Conservation (phyloP, 73 alveolate genomes). For the Paramecium biaurelia region DNA sequence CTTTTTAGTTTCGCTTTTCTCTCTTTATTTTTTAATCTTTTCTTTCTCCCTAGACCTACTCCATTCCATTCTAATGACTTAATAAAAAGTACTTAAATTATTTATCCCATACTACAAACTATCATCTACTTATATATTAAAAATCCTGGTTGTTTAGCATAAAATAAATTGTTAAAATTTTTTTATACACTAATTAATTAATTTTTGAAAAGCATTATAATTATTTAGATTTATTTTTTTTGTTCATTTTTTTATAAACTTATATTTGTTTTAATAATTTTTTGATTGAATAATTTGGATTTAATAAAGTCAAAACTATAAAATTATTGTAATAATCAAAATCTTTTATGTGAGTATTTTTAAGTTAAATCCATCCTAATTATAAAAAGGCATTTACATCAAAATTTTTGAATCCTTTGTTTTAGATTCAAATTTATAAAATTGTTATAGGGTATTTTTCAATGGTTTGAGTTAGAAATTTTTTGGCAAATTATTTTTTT, state of each 20-base stretch:
- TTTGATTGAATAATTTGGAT: no score
- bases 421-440: background rate
- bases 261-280: no score
- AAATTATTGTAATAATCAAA: no score
- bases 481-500: no score
- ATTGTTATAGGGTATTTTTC: background rate
- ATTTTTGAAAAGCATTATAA: background rate
- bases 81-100: background rate
- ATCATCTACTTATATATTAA: background rate
- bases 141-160: background rate
- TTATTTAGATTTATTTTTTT: background rate
- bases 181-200: background rate
- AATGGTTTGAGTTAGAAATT: no score
- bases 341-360: no score
- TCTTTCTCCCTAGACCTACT: conserved; percentile 39
- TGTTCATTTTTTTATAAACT: background rate
- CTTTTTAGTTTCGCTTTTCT: background rate
- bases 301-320: no score
- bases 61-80: background rate
- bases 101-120: background rate
- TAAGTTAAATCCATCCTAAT: no score
- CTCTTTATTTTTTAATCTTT: background rate
- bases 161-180: background rate
- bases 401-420: no score
- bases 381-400: no score